Conservation (phyloP, 2,329 filamentous ascomycete species). For the Exophiala phaeomuriformis region DNA sequence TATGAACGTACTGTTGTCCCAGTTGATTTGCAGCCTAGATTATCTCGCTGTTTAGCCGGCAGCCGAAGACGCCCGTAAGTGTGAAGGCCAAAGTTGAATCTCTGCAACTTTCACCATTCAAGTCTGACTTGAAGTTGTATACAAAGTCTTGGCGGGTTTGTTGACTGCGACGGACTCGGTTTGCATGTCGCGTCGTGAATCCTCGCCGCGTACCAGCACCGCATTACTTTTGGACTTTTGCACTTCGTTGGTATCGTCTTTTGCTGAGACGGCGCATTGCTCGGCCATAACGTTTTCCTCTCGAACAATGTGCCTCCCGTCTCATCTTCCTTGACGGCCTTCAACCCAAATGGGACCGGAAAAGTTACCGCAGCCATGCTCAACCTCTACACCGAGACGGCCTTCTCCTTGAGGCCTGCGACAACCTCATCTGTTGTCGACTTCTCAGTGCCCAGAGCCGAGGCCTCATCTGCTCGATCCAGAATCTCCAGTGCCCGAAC, state of each 20-base stretch:
- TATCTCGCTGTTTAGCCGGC: too few relatives aligned
- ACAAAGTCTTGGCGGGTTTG: neutral
- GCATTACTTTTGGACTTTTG: too few relatives aligned
- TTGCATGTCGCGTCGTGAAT: neutral
- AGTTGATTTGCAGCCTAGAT: too few relatives aligned
- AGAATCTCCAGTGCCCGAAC: conserved; percentile 15
- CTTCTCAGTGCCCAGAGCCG: conserved; percentile 20
- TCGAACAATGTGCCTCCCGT: neutral
- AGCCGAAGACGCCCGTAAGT: too few relatives aligned
- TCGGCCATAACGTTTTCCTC: too few relatives aligned
- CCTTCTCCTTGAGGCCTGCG: conserved; percentile 21
- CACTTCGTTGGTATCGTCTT: neutral
- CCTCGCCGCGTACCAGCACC: neutral
- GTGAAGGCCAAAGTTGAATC: neutral
- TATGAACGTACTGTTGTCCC: too few relatives aligned
- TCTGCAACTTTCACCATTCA: neutral
- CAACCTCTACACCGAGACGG: conserved; percentile 26
- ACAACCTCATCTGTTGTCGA: conserved; percentile 13
- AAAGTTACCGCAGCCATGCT: conserved; percentile 20
- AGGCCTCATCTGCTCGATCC: conserved; percentile 22
- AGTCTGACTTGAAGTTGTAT: too few relatives aligned
- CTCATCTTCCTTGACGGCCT: neutral
- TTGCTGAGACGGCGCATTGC: neutral
- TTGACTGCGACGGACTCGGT: neutral
- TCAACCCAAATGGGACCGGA: conserved; percentile 13